These are phyloP conservation scores for Aquilaria sinensis DNA, from an alignment of 345 rosid genomes.

Conservation along the genomic window DNA sequence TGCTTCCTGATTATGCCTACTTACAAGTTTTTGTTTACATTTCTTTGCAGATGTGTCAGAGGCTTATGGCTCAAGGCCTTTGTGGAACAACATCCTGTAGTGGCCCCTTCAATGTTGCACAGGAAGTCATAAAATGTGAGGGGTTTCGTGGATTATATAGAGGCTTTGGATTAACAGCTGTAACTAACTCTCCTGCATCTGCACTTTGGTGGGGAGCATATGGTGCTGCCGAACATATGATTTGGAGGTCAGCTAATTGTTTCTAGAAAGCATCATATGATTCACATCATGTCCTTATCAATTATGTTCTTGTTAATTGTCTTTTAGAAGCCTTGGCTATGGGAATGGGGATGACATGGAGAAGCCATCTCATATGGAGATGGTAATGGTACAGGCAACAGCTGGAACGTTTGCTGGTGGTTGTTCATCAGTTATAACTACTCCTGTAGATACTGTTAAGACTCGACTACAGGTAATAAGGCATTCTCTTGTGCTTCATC, in stretches of 20 bases:
- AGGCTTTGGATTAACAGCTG: conserved; percentile 53
- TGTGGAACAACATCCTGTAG: conserved; percentile 39
- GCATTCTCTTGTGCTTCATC: neutral
- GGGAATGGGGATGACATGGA: conserved; percentile 34
- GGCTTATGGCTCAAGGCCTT: conserved; percentile 62
- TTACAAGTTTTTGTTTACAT: neutral
- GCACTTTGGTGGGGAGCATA: conserved; percentile 75
- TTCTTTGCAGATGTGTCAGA: conserved; percentile 44
- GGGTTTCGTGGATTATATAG: conserved; percentile 57
- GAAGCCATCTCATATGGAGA: conserved; percentile 53
- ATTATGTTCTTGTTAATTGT: neutral
- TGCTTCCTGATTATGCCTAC: neutral
- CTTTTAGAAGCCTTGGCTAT: conserved; percentile 47
- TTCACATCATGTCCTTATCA: neutral
- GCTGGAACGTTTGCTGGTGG: conserved; percentile 62
- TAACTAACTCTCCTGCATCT: conserved; percentile 49
- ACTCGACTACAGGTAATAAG: conserved; percentile 55
- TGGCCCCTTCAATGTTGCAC: conserved; percentile 44
- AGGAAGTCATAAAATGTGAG: conserved; percentile 37
- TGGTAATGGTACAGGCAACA: conserved; percentile 49
- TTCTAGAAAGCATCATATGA: neutral
- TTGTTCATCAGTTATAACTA: conserved; percentile 48
- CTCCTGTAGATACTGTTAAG: conserved; percentile 62
- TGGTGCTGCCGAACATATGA: conserved; percentile 45
- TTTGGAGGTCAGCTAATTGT: conserved; percentile 42